Evolutionary conservation across 1,139 yeast genomes (phyloP), one percentile per base, ranked within the genome.

Genomic region (Diutina sp.): DNA sequence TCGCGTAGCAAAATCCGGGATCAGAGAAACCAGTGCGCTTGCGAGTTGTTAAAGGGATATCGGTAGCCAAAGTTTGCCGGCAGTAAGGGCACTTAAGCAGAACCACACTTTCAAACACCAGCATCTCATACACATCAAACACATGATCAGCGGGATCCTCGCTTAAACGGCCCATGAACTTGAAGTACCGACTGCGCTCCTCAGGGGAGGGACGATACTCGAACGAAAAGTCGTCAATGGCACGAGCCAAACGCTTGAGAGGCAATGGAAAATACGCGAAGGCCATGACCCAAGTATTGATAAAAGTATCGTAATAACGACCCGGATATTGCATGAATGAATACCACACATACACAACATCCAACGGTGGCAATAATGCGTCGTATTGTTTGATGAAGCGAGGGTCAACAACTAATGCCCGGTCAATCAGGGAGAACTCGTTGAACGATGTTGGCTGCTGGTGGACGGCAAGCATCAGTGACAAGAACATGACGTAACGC

Each of bases 241-340:
- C 53, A 12, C 44, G 21, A 8, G 53, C 30, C 14, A 50, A 32
- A 4, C 53, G 41, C 29, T 50, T 50, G 1, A 50, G 29, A 9
- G 53, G 53, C 28, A 50, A 50, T 7, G 53, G 53, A 16, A 50
- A 50, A 18, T 50, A 50, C 6, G 53, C 53, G 32, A 50, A 50
- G 14, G 53, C 53, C 53, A 50, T 50, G 44, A 50, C 32, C 53
- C 53, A 50, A 8, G 53, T 50, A 18, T 50, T 50, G 44, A 50
- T 28, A n/a, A 50, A 50, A n/a, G 53, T 50, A 12, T 50, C 53
- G 16, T 50, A 50, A 29, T 50, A 50, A 11, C 53, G 41, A 12
- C 53, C 53, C 28, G 53, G 53, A 18, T 16, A 32, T 18, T 50
- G 53, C 53, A 50, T 50, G 44, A 50, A 50, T 16, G 53, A 50